Percentiles rank a stretch among this genome's conserved stretches.
These are phyloP conservation scores for Talaromyces marneffei DNA, from an alignment of 2,329 filamentous ascomycete species.

Conservation along the genomic window DNA sequence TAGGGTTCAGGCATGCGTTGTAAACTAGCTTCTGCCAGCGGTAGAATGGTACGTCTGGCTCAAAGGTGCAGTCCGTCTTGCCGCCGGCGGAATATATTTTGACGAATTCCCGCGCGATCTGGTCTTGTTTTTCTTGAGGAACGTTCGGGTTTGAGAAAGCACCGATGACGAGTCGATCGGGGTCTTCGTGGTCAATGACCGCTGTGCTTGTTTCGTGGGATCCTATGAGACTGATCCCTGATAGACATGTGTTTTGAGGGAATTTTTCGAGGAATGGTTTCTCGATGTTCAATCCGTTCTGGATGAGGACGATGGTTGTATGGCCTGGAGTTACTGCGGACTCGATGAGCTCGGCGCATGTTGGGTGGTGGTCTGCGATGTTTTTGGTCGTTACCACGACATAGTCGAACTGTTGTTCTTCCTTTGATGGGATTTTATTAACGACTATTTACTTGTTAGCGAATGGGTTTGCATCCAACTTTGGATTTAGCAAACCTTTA, in stretches of 20 bases:
- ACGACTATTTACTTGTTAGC: background rate
- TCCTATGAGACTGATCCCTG: background rate
- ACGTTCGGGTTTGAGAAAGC: background rate
- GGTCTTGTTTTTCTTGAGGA: background rate
- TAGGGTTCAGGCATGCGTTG: background rate
- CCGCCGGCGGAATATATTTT: background rate
- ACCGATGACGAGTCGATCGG: background rate
- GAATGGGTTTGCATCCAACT: too few relatives aligned
- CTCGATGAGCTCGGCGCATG: background rate
- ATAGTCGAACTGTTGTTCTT: background rate
- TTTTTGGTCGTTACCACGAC: background rate
- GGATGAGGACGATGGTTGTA: conserved; percentile 1
- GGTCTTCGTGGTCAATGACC: background rate
- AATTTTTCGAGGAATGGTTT: background rate
- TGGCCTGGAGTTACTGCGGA: background rate
- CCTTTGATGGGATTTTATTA: too few relatives aligned
- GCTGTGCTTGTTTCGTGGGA: background rate
- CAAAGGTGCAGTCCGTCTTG: background rate
- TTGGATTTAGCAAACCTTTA: background rate
- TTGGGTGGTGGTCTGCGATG: background rate
- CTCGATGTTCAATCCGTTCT: background rate
- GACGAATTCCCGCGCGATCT: background rate
- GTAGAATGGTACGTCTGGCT: background rate
- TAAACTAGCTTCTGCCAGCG: background rate
- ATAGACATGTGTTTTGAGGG: background rate